Base-by-base conservation (phyloP, 2,329 filamentous ascomycete genomes). In the Aspergillus viridinutans region DNA sequence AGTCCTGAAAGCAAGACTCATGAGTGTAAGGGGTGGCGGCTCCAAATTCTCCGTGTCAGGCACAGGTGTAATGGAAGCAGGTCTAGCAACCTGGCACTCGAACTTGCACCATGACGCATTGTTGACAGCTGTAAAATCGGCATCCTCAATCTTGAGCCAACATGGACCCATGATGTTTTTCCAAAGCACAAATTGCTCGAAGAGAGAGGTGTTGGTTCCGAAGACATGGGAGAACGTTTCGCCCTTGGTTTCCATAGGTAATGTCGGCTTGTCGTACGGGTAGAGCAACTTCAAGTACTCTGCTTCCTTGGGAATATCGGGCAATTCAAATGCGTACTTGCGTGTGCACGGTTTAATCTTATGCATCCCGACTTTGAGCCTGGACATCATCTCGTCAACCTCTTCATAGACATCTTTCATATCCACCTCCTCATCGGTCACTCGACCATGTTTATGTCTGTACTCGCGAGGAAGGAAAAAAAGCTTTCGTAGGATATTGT, bases 131-230 rank as follows among this genome's bases (percentile, higher is more conserved):
- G 83, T 83, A 70, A 96, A 97, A 72, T 97, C 87, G 29, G 90
- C 90, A 63, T 89, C 88, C 63, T 92, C 84, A 55, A 99, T 94
- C 70, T 88, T 92, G 49, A 99, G 83, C 94, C 94, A 99, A 73
- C 94, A 97, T 29, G 94, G 94, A 1, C 94, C 94, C 93, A 97
- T 99, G 66, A 99, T 90, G 70, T 96, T 96, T 78, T 97, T 97
- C 90, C 92, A 97, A 4, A 99, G 82, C 21, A 99, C 94, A 70
- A 99, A 99, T 67, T 99, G 94, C 75, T 99, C 94, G 66, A 99
- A 99, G 0, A 99, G 81, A 1, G 90, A 86, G 0, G 94, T 99
- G 72, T 94, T 96, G 56, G 89, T 89, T 28, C 95, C 94, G 65
- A 99, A 99, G 25, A 96, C 88, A 63, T 90, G 90, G 1, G 93